phyloP scores from a whole-genome alignment of 208 protist genomes.

The Phytomonas francai region DNA sequence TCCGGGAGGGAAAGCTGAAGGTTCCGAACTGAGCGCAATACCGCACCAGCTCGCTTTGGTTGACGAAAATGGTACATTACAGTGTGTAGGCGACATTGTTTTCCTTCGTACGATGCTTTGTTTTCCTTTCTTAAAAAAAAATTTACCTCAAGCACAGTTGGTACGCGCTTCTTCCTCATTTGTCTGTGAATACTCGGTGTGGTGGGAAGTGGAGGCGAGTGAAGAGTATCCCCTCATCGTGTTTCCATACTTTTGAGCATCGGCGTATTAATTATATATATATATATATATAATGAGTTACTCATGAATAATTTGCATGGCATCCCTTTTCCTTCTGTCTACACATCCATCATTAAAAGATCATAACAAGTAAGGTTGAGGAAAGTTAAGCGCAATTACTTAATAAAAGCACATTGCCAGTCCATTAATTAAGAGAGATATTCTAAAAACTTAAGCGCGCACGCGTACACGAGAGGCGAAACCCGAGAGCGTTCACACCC shows the following conservation, averaged over 20 bases:
- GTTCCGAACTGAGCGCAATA: slow-evolving; percentile 46
- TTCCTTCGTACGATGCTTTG: slow-evolving; percentile 7
- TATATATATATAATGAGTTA: not conserved
- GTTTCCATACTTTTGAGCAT: not conserved
- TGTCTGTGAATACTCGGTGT: not conserved
- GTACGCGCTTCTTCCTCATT: not conserved
- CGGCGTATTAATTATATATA: not conserved
- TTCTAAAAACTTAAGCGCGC: slow-evolving; percentile 10
- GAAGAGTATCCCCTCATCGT: not conserved
- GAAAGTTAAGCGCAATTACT: not conserved
- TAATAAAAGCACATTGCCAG: not conserved
- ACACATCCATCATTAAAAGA: not conserved
- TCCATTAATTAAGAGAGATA: not conserved
- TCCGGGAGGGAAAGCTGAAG: slow-evolving; percentile 92
- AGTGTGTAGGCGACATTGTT: not conserved
- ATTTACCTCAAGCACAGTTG: not conserved
- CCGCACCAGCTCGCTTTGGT: not conserved
- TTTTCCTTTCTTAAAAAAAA: slow-evolving; percentile 18
- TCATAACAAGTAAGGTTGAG: not conserved
- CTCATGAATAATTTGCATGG: not conserved
- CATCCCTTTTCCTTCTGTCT: not conserved
- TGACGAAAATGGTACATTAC: not conserved
- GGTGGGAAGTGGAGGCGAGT: not conserved
- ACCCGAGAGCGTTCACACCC: not conserved
- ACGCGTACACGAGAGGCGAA: too few relatives aligned